These are phyloP conservation scores for Microdochium paspali DNA, from an alignment of 2,329 filamentous ascomycete species.

Conservation along the genomic window DNA sequence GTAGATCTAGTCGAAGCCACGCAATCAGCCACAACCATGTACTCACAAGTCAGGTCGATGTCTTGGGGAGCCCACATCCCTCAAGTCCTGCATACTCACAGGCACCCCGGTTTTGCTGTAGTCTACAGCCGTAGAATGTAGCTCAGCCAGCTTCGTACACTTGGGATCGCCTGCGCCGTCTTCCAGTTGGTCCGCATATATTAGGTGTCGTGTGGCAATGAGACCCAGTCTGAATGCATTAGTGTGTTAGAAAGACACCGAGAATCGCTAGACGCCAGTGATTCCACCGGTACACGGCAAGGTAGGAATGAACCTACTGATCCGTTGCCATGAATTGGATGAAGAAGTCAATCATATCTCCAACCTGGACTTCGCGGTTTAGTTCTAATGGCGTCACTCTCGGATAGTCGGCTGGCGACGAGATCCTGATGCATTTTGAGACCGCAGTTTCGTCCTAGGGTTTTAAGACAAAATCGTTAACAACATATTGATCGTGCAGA, in stretches of 20 bases:
- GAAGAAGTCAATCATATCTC: constrained; percentile 74
- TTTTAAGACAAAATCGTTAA: no score
- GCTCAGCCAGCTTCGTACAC: constrained; percentile 46
- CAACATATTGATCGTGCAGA: no score
- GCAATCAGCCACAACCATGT: no score
- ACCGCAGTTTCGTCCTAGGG: constrained; percentile 42
- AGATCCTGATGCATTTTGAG: constrained; percentile 24
- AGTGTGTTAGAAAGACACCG: no score
- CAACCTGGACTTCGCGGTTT: constrained; percentile 43
- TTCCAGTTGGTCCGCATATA: constrained; percentile 48
- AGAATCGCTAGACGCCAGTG: no score
- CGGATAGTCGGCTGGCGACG: constrained; percentile 61
- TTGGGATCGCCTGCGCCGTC: constrained; percentile 40
- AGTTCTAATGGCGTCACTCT: constrained; percentile 47
- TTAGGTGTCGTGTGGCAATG: constrained; percentile 55
- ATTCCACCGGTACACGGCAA: no score
- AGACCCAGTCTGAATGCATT: constrained; percentile 25
- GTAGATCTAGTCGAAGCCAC: no score
- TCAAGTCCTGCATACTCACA: constrained; percentile 36
- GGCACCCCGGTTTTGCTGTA: constrained; percentile 66
- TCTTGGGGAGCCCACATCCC: constrained; percentile 19
- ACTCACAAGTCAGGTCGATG: constrained; percentile 48
- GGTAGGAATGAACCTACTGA: constrained; percentile 19
- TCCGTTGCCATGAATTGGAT: constrained; percentile 37
- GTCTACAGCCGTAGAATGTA: constrained; percentile 65